Evolutionary conservation across 148 eudicot species (phyloP).

Genomic region (Pouteria glomerata): DNA sequence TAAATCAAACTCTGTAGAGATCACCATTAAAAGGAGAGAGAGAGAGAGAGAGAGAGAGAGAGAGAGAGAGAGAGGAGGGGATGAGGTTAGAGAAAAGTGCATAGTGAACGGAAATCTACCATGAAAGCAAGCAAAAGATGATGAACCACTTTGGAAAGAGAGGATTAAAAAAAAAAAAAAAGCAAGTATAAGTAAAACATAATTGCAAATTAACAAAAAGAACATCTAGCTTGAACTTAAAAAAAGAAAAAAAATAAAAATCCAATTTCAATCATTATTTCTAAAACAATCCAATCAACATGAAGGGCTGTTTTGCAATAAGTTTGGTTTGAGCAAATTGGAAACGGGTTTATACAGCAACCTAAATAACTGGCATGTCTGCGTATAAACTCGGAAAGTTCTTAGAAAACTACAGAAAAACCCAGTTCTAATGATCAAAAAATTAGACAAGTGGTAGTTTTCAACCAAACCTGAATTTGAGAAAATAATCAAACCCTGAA

Average conservation of each 20-base stretch:
- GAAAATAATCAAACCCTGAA: not conserved
- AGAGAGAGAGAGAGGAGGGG: not conserved
- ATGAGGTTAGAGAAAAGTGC: not conserved
- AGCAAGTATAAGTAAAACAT: not conserved
- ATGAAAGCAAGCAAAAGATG: not conserved
- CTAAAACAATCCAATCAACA: not conserved
- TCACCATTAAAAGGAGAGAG: no score
- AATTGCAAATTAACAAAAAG: no score
- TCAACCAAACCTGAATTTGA: not conserved
- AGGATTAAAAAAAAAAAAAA: not conserved
- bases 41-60: no score
- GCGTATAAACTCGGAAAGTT: not conserved
- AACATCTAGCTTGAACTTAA: no score
- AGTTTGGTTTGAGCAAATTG: not conserved
- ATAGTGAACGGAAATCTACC: not conserved
- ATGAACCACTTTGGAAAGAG: not conserved
- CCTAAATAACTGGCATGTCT: not conserved
- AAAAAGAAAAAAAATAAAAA: not conserved
- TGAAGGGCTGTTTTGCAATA: not conserved
- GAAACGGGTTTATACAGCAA: not conserved
- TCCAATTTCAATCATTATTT: not conserved
- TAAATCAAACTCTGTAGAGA: not conserved
- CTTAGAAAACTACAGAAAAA: not conserved
- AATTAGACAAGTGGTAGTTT: not conserved
- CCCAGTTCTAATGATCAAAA: not conserved